Base-by-base conservation (phyloP, 495 filamentous ascomycete genomes). In the Penicillium ochrochloron region DNA sequence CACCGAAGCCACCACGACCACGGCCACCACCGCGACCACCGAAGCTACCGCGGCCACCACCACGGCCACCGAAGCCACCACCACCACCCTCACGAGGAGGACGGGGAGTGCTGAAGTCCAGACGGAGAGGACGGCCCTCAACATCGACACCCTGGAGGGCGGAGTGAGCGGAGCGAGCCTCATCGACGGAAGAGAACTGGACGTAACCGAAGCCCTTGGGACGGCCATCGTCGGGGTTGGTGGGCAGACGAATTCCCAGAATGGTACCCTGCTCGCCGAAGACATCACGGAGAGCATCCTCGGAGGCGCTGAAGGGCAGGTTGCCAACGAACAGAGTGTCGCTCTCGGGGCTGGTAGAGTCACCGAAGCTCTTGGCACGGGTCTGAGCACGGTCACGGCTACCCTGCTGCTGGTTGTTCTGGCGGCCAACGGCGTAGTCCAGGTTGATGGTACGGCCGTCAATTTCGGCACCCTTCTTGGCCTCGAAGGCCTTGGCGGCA, bases 201-300 rank as follows among this genome's bases (percentile, higher is more conserved):
- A 99, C 89, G 76, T 99, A 99, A 53, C 92, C 96, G 75, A 96
- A 98, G 59, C 95, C 95, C 87, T 98, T 97, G 74, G 86, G 90
- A 59, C 88, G 87, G 53, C 94, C 95, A 63, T 88, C 86, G 34
- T 97, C 93, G 83, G 79, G 83, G 72, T 98, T 92, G 61, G 94
- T 98, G 48, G 96, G 96, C 56, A 99, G 88, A 69, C 93, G 88
- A 63, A 97, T 87, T 68, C 90, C 89, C 63, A 87, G 82, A 74
- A 98, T 87, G 67, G 75, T 79, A 64, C 86, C 88, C 70, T 89
- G 84, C 62, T 85, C 82, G 65, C 86, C 85, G 80, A 97, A 98
- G 75, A 88, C 85, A 61, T 90, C 88, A 61, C 82, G 82, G 60
- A 99, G 79, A 60, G 83, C 79, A 52, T 93, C 88, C 82, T 96